phyloP scores from a whole-genome alignment of 108 stramenopile genomes.

The Fragilariopsis cylindrus region DNA sequence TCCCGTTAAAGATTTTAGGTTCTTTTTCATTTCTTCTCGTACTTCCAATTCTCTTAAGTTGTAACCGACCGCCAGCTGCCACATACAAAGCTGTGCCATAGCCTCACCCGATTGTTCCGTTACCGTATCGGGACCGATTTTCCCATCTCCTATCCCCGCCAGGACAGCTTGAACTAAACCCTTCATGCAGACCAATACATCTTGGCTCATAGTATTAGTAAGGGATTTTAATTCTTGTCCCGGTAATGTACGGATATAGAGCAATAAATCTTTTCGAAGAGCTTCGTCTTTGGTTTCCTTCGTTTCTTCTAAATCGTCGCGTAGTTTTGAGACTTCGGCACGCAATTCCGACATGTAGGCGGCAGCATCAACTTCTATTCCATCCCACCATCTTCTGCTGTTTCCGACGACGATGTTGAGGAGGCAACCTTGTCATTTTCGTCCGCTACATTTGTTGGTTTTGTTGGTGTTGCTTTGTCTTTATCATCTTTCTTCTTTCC shows the following conservation, averaged over 20 bases:
- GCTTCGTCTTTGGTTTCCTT: conserved; percentile 74
- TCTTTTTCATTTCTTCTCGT: conserved; percentile 75
- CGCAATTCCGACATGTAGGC: conserved; percentile 93
- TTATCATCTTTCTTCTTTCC: conserved; percentile 17
- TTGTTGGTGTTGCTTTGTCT: background rate
- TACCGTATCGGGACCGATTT: conserved; percentile 75
- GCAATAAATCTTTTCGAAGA: conserved; percentile 83
- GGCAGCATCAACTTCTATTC: conserved; percentile 91
- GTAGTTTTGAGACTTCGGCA: conserved; percentile 70
- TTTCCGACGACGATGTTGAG: conserved; percentile 3
- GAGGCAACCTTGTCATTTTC: conserved; percentile 23
- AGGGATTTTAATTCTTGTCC: conserved; percentile 72
- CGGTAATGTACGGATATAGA: conserved; percentile 92
- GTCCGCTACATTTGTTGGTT: background rate
- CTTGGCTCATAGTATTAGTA: conserved; percentile 85
- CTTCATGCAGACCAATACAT: conserved; percentile 94
- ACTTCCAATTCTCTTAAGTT: conserved; percentile 93
- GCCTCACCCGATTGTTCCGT: conserved; percentile 92
- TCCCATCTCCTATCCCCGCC: conserved; percentile 66
- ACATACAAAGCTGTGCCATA: conserved; percentile 97
- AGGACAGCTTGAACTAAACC: conserved; percentile 87
- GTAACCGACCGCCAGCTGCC: conserved; percentile 96
- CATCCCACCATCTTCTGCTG: conserved; percentile 24
- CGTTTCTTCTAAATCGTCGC: conserved; percentile 62
- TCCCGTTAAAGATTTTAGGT: conserved; percentile 2